A percentile compares a stretch with the other conserved stretches of the same genome.
Evolutionary conservation across 2,329 filamentous ascomycete genomes (phyloP).

Genomic region (Aspergillus thermomutatus): DNA sequence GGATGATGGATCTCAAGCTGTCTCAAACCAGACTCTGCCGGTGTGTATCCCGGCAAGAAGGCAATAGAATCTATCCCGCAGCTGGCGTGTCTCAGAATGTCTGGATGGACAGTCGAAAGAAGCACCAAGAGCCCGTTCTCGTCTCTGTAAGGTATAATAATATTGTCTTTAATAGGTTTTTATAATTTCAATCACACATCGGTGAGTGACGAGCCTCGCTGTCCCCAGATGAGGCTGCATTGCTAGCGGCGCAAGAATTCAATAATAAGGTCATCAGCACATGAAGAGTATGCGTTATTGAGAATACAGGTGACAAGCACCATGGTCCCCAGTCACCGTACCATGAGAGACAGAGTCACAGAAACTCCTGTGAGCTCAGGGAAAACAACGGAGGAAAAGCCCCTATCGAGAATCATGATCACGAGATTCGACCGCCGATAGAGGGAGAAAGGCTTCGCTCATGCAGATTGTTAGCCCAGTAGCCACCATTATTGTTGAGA

Average conservation of each 20-base stretch:
- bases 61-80: background rate
- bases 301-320: too few relatives aligned
- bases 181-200: too few relatives aligned
- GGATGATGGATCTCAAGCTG: background rate
- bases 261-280: too few relatives aligned
- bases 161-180: too few relatives aligned
- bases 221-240: too few relatives aligned
- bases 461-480: constrained; percentile 8
- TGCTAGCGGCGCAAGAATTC: too few relatives aligned
- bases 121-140: background rate
- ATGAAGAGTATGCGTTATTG: too few relatives aligned
- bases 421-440: background rate
- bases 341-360: background rate
- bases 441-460: constrained; percentile 5
- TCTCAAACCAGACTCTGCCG: background rate
- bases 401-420: background rate
- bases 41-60: background rate
- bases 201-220: background rate
- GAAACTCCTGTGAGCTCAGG: background rate
- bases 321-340: background rate
- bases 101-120: background rate
- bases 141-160: background rate
- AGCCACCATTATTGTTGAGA: background rate
- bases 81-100: background rate
- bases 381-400: background rate